A percentile compares a stretch with the other conserved stretches of the same genome.
Evolutionary conservation across 768 basidiomycete genomes (phyloP).

Genomic region (Leucocoprinus leucothites): DNA sequence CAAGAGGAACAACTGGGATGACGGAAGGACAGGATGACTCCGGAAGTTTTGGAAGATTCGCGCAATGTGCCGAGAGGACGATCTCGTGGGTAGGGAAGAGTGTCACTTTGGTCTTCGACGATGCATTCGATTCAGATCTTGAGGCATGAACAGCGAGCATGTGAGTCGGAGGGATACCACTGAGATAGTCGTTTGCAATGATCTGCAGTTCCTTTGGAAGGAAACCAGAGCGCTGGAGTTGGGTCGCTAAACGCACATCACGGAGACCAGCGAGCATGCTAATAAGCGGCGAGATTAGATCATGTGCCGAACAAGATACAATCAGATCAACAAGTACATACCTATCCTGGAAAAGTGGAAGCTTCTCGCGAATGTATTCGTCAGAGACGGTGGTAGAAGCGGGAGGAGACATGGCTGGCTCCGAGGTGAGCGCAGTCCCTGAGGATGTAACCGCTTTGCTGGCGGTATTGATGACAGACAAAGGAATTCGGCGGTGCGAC

Average conservation of each 20-base stretch:
- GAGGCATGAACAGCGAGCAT: conserved; percentile 47
- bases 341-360: conserved; percentile 6
- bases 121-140: conserved; percentile 19
- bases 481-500: conserved; percentile 2
- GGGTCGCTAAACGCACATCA: conserved; percentile 1
- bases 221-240: conserved; percentile 9
- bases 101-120: conserved; percentile 29
- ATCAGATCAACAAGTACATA: not conserved
- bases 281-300: not conserved
- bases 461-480: conserved; percentile 3
- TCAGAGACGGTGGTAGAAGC: not conserved
- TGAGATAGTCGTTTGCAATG: conserved; percentile 19
- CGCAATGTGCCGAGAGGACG: conserved; percentile 67
- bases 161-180: conserved; percentile 42
- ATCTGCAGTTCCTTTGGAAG: conserved; percentile 22
- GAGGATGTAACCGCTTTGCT: not conserved
- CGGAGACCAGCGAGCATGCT: conserved; percentile 10
- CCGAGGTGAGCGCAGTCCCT: not conserved
- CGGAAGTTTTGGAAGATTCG: conserved; percentile 58
- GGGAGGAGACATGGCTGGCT: not conserved
- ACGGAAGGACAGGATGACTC: conserved; percentile 30
- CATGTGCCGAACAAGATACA: no score
- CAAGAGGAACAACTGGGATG: conserved; percentile 62
- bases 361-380: conserved; percentile 7
- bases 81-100: conserved; percentile 70